Evolutionary conservation across 257 asterid genomes (phyloP), one percentile per base, ranked within the genome.

Genomic region (Sherardia arvensis): DNA sequence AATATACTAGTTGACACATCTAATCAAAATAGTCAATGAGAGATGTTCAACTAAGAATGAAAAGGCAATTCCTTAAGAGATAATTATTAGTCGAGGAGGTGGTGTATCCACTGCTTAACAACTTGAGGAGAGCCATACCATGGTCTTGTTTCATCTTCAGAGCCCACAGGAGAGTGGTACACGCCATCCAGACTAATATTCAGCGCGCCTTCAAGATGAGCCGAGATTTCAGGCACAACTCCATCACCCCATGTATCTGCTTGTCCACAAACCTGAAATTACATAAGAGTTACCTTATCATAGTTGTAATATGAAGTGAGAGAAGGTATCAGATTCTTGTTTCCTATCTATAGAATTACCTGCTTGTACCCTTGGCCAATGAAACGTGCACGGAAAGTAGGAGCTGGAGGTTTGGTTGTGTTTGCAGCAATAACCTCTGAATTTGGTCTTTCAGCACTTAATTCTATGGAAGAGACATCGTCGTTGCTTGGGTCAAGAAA

Each of bases 201-300:
- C 27, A 88, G 77, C 18, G 96, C 96, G 15, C 98, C 98, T 66
- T 86, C 89, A 11, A 91, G 70, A 81, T 91, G 94, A 49, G 96
- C 95, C n/a, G 98, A 86, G 67, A 84, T 73, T 70, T 81, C 98
- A 5, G 98, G 98, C 69, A 88, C 96, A 17, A 91, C 87, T 30
- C 95, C 95, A 53, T 91, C 98, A 2, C 98, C 98, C 95, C 96
- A 88, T 57, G 87, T 93, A 62, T 86, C 91, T 28, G 92, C 95
- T 64, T 78, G 83, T 40, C 98, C 98, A 77, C 98, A 91, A 53
- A 87, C 98, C 97, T 90, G 75, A 47, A 55, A 69, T 62, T 47
- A 36, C 29, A 26, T 10, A 8, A 54, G 15, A 40, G 14, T 38
- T 38, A 15, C 51, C 51, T 43, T 43, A 38, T 43, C 20, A 43